Evolutionary conservation across 768 basidiomycete genomes (phyloP).

Genomic region (Auricularia heimuer): DNA sequence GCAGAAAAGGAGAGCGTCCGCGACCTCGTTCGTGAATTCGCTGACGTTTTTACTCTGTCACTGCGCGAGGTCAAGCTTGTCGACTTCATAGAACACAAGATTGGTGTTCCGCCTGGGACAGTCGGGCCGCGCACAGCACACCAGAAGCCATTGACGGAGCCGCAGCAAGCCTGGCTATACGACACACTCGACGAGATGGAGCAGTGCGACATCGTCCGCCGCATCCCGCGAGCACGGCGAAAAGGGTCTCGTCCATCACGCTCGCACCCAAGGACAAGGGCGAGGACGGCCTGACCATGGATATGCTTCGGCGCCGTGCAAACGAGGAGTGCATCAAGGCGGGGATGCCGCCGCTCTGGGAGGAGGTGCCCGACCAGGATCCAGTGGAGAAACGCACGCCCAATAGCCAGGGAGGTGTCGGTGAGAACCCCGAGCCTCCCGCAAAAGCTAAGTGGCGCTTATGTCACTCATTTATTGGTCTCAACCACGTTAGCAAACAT

Average conservation of each 20-base stretch:
- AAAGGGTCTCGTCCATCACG: slow-evolving; percentile 24
- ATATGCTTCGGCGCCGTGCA: slow-evolving; percentile 24
- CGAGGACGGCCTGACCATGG: slow-evolving; percentile 19
- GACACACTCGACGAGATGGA: slow-evolving; percentile 26
- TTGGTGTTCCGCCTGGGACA: too few species aligned
- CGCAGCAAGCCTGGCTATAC: slow-evolving; percentile 24
- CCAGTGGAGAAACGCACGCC: slow-evolving; percentile 9
- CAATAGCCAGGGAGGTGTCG: not conserved
- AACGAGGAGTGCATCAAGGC: slow-evolving; percentile 25
- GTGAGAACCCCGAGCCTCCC: slow-evolving; percentile 26
- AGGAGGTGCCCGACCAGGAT: slow-evolving; percentile 14
- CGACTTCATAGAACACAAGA: slow-evolving; percentile 20
- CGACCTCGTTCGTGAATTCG: slow-evolving; percentile 17
- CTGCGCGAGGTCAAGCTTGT: slow-evolving; percentile 29
- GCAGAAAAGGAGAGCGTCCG: slow-evolving; percentile 17
- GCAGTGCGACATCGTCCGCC: slow-evolving; percentile 24
- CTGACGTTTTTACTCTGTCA: slow-evolving; percentile 12
- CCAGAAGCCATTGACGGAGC: slow-evolving; percentile 23
- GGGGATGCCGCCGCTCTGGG: slow-evolving; percentile 12
- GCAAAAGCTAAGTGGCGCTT: too few species aligned
- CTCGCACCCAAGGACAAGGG: slow-evolving; percentile 30
- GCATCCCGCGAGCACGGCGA: slow-evolving; percentile 23
- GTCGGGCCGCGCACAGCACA: not conserved
- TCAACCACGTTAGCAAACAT: slow-evolving; percentile 18
- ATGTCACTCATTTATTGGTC: slow-evolving; percentile 15